Evolutionary conservation across 2,329 filamentous ascomycete genomes (phyloP).

Genomic region (Elsinoe perseae): DNA sequence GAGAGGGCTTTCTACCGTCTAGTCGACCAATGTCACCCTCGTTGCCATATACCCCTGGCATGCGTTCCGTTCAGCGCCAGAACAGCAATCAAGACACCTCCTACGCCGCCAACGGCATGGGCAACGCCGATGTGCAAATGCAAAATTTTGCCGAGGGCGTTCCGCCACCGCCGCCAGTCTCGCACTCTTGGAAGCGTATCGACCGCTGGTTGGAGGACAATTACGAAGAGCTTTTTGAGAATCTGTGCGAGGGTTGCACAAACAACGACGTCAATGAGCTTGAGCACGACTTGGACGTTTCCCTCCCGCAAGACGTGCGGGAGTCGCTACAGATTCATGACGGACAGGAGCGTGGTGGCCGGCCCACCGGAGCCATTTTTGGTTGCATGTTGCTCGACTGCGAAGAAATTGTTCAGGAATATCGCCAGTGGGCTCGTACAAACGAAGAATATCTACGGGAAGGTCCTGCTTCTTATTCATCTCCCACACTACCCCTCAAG

Average conservation of each 20-base stretch:
- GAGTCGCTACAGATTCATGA: constrained; percentile 88
- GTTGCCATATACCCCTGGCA: constrained; percentile 80
- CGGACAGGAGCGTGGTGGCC: constrained; percentile 90
- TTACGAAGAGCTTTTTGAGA: constrained; percentile 89
- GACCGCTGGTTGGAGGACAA: constrained; percentile 91
- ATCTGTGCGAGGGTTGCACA: constrained; percentile 85
- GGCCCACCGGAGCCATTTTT: constrained; percentile 87
- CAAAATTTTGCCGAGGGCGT: constrained; percentile 89
- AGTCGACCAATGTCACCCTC: constrained; percentile 64
- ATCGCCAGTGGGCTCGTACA: constrained; percentile 91
- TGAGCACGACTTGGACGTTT: constrained; percentile 91
- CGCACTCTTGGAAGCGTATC: constrained; percentile 89
- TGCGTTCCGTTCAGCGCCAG: constrained; percentile 63
- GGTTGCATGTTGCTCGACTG: constrained; percentile 93
- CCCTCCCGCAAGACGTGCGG: constrained; percentile 83
- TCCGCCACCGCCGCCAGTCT: constrained; percentile 78
- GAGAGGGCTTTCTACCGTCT: constrained; percentile 64
- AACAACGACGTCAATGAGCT: constrained; percentile 93
- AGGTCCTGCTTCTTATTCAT: constrained; percentile 37
- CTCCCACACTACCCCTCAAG: constrained; percentile 62
- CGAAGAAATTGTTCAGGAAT: constrained; percentile 96
- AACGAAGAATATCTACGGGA: constrained; percentile 71
- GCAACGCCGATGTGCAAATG: constrained; percentile 83
- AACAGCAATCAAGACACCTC: constrained; percentile 41
- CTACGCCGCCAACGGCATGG: constrained; percentile 55